Percentiles rank a stretch among this genome's conserved stretches.
Evolutionary conservation across 345 rosid species (phyloP).

Genomic region (Lepidium sativum): DNA sequence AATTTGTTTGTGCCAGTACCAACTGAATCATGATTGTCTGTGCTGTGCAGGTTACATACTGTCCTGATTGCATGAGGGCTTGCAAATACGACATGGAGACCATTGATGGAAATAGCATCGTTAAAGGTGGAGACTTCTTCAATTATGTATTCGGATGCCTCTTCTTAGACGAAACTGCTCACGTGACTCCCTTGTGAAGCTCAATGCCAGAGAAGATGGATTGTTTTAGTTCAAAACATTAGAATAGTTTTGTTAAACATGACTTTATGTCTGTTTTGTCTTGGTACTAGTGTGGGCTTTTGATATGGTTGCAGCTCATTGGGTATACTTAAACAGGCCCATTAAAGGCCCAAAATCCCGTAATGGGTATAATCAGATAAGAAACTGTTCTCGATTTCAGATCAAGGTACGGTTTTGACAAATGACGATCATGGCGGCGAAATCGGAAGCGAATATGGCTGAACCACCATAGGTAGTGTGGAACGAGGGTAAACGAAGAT

Average conservation of each 20-base stretch:
- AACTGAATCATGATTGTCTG: background rate
- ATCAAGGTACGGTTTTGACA: background rate
- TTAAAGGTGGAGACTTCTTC: slow-evolving; percentile 65
- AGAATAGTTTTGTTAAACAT: background rate
- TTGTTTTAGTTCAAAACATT: slow-evolving; percentile 2
- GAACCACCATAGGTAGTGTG: slow-evolving; percentile 49
- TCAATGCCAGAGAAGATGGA: background rate
- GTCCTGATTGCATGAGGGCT: slow-evolving; percentile 92
- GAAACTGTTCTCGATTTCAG: background rate
- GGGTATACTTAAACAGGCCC: background rate
- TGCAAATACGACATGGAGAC: slow-evolving; percentile 62
- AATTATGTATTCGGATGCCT: slow-evolving; percentile 73
- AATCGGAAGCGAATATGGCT: background rate
- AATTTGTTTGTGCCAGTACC: background rate
- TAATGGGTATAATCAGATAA: background rate
- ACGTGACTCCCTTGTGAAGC: slow-evolving; percentile 48
- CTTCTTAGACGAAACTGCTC: slow-evolving; percentile 55
- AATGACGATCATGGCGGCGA: slow-evolving; percentile 24
- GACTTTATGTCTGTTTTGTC: background rate
- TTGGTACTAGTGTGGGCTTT: background rate
- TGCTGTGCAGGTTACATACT: slow-evolving; percentile 64
- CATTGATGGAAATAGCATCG: slow-evolving; percentile 32
- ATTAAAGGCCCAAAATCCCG: background rate
- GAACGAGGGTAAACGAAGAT: slow-evolving; percentile 43
- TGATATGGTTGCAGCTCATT: background rate